Evolutionary conservation across 495 filamentous ascomycete species (phyloP).

Genomic region (Neurospora sp.): DNA sequence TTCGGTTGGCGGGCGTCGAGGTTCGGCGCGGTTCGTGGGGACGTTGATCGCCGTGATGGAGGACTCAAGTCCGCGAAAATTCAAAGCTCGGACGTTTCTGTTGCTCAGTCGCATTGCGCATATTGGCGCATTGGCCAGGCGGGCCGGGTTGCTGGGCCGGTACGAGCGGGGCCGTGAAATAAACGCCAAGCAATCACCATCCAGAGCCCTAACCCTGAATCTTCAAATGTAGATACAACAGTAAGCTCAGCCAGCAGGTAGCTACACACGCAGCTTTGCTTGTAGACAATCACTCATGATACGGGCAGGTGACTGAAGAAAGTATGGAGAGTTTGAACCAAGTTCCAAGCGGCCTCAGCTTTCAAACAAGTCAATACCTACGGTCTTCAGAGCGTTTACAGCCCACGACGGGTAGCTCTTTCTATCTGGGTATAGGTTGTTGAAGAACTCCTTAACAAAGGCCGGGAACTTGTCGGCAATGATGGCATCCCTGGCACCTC

Average conservation of each 20-base stretch:
- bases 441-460: slow-evolving; percentile 73
- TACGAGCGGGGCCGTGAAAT: not conserved
- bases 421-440: slow-evolving; percentile 55
- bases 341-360: slow-evolving; percentile 3
- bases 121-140: not conserved
- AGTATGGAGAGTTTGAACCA: not conserved
- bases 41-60: not conserved
- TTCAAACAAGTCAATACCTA: slow-evolving; percentile 68
- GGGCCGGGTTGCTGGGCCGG: not conserved
- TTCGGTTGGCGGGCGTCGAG: not conserved
- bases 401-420: slow-evolving; percentile 72
- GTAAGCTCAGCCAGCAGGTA: not conserved
- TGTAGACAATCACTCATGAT: not conserved
- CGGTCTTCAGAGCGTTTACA: slow-evolving; percentile 65
- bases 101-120: not conserved
- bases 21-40: not conserved
- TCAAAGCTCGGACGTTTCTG: not conserved
- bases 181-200: not conserved
- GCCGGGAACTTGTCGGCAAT: slow-evolving; percentile 70
- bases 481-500: slow-evolving; percentile 62
- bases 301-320: not conserved
- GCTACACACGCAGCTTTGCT: not conserved
- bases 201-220: not conserved
- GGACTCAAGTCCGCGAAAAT: not conserved
- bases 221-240: not conserved